These are phyloP conservation scores for Globisporangium barbulae DNA, from an alignment of 352 stramenopile species.

Conservation along the genomic window DNA sequence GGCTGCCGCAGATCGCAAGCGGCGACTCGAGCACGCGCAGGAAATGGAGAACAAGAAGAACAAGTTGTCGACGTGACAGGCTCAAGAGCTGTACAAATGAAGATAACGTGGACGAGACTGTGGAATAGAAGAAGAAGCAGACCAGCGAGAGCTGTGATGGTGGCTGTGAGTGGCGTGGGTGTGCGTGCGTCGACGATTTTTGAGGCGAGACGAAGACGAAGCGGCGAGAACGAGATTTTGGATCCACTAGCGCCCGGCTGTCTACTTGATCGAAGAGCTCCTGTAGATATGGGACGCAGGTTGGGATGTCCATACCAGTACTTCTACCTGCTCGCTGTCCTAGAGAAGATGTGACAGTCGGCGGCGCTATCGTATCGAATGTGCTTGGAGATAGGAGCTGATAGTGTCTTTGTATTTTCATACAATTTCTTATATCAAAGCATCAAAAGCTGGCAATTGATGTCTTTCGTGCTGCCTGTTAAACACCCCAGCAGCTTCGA, in stretches of 20 bases:
- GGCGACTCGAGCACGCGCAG: slow-evolving; percentile 35
- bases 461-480: not conserved
- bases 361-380: not conserved
- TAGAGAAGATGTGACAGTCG: not conserved
- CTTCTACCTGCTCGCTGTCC: no score
- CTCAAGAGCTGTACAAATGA: not conserved
- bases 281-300: not conserved
- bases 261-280: not conserved
- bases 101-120: not conserved
- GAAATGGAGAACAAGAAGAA: slow-evolving; percentile 49
- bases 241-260: not conserved
- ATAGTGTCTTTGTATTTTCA: not conserved
- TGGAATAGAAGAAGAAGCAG: slow-evolving; percentile 6
- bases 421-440: not conserved
- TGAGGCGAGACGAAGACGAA: not conserved
- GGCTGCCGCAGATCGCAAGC: slow-evolving; percentile 52
- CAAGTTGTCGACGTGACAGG: slow-evolving; percentile 46
- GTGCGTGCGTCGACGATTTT: not conserved
- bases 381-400: not conserved
- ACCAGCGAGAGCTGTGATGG: not conserved
- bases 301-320: no score
- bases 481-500: no score
- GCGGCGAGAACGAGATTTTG: not conserved
- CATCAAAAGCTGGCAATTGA: not conserved
- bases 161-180: not conserved